These are phyloP conservation scores for Raphanus raphanistrum DNA, from an alignment of 345 rosid species.

Conservation along the genomic window DNA sequence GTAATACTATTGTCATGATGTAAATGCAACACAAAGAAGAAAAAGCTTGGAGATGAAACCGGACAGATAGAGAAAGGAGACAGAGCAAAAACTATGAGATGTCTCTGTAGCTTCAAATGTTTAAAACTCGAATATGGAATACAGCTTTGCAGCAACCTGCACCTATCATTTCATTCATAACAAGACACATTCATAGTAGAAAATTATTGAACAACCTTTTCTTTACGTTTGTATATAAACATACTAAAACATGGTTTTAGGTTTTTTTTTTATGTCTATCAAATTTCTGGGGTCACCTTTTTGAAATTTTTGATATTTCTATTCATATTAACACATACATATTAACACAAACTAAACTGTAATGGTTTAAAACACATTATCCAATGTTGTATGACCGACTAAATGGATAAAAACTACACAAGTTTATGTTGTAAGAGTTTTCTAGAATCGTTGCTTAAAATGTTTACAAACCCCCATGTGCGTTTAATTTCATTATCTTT, in stretches of 20 bases:
- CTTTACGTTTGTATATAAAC: conserved; percentile 1
- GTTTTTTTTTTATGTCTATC: background rate
- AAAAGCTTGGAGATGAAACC: background rate
- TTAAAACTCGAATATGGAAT: conserved; percentile 19
- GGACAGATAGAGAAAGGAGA: conserved; percentile 32
- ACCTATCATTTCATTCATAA: conserved; percentile 29
- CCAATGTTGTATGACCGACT: background rate
- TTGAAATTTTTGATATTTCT: background rate
- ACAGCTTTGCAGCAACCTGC: conserved; percentile 24
- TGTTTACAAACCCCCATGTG: background rate
- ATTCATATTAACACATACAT: background rate
- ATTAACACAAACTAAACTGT: background rate
- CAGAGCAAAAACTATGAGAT: conserved; percentile 26
- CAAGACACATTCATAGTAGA: conserved; percentile 29
- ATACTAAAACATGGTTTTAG: background rate
- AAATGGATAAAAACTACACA: background rate
- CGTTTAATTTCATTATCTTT: background rate
- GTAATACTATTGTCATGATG: conserved; percentile 16
- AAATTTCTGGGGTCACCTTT: background rate
- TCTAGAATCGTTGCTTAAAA: background rate
- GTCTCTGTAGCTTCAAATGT: conserved; percentile 30
- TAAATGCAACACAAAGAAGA: conserved; percentile 21
- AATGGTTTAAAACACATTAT: too few relatives aligned
- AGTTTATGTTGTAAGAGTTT: background rate
- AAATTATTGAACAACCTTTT: background rate